These are phyloP conservation scores for Ophiocordyceps sinensis DNA, from an alignment of 2,329 filamentous ascomycete genomes.

Conservation along the genomic window DNA sequence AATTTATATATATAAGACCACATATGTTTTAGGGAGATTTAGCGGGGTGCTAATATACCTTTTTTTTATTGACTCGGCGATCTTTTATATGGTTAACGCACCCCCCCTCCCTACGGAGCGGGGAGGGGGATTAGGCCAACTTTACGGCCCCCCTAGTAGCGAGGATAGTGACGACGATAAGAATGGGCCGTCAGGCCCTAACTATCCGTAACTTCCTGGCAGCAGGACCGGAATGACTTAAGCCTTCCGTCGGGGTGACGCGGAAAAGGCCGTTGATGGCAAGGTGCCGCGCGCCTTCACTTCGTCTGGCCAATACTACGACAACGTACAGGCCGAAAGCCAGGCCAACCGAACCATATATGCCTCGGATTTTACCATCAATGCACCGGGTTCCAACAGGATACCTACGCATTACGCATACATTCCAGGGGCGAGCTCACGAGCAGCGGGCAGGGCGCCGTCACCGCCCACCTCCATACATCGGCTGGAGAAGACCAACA, in stretches of 20 bases:
- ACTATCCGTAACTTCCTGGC: conserved; percentile 5
- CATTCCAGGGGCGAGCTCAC: conserved; percentile 2
- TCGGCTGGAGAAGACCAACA: conserved; percentile 7
- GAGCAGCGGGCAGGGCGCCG: conserved; percentile 1
- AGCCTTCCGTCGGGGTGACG: conserved; percentile 8
- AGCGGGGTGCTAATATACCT: no score
- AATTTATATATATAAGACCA: no score
- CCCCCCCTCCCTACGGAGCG: no score
- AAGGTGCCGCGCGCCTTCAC: conserved; percentile 10
- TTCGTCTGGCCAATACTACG: conserved; percentile 25
- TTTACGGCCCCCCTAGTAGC: no score
- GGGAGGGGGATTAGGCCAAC: no score
- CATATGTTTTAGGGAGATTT: no score
- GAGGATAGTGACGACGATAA: conserved; percentile 3
- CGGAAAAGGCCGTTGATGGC: conserved; percentile 6
- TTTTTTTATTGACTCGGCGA: no score
- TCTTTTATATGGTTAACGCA: no score
- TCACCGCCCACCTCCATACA: conserved; percentile 2
- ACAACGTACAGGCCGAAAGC: conserved; percentile 18
- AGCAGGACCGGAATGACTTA: conserved; percentile 13
- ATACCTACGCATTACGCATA: conserved; percentile 36
- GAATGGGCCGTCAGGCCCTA: conserved; percentile 1
- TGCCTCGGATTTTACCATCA: background rate
- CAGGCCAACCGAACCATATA: background rate
- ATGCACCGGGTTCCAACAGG: conserved; percentile 2